Conservation (phyloP, 257 asterid species). For the Fraxinus pennsylvanica region DNA sequence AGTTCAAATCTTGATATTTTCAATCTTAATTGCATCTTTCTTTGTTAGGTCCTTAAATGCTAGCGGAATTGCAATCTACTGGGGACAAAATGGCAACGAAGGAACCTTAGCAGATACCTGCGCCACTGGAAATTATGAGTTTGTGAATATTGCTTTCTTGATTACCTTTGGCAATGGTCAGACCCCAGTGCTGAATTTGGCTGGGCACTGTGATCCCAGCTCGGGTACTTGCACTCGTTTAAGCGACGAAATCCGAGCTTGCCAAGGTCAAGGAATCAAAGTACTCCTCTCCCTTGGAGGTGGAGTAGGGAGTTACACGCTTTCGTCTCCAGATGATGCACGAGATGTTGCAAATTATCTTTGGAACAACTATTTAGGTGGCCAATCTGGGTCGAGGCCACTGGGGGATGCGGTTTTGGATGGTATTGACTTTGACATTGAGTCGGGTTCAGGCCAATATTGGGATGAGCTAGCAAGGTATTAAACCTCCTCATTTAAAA, state of each 20-base stretch:
- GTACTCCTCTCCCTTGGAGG: constrained; percentile 55
- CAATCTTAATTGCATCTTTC: constrained; percentile 25
- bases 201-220: constrained; percentile 49
- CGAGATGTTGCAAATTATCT: constrained; percentile 44
- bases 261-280: constrained; percentile 35
- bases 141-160: constrained; percentile 48
- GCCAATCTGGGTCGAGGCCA: constrained; percentile 41
- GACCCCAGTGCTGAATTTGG: constrained; percentile 53
- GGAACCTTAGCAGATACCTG: constrained; percentile 52
- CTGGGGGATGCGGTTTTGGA: constrained; percentile 49
- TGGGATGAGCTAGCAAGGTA: constrained; percentile 39
- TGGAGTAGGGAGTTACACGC: constrained; percentile 32
- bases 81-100: constrained; percentile 65
- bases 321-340: constrained; percentile 47
- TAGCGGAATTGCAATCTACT: constrained; percentile 53
- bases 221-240: constrained; percentile 27
- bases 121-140: constrained; percentile 41
- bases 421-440: constrained; percentile 59
- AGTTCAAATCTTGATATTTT: constrained; percentile 11
- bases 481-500: too few relatives aligned
- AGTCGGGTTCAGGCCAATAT: constrained; percentile 31
- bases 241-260: constrained; percentile 31
- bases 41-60: constrained; percentile 17
- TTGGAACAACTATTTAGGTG: constrained; percentile 51
- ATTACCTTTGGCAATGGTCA: constrained; percentile 47